Evolutionary conservation across 768 basidiomycete genomes (phyloP).

Genomic region (Lepiota subincarnata): DNA sequence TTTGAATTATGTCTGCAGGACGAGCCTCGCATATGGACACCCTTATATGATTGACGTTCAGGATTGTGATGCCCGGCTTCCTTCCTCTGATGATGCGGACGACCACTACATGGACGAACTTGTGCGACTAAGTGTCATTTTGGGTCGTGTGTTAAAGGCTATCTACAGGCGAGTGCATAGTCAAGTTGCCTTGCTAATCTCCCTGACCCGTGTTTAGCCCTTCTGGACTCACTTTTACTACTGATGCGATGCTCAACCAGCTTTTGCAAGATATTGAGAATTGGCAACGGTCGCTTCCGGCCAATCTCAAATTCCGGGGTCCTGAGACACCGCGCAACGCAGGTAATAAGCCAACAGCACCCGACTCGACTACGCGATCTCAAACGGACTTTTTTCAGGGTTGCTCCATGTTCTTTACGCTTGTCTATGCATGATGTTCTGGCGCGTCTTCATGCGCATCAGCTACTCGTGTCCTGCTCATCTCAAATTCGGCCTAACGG

Average conservation of each 20-base stretch:
- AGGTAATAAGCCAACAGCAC: constrained; percentile 40
- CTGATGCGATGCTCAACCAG: constrained; percentile 69
- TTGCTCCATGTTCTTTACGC: constrained; percentile 85
- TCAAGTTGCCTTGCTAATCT: background rate
- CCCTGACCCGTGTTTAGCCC: constrained; percentile 44
- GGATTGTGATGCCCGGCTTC: constrained; percentile 93
- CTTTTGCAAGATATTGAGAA: constrained; percentile 63
- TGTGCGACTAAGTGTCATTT: constrained; percentile 84
- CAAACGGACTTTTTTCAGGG: constrained; percentile 40
- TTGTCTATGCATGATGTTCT: constrained; percentile 94
- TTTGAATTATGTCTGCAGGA: constrained; percentile 40
- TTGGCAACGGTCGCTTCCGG: constrained; percentile 80
- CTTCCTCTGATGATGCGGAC: constrained; percentile 78
- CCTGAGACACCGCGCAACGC: constrained; percentile 59
- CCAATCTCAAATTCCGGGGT: constrained; percentile 74
- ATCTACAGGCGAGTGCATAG: constrained; percentile 70
- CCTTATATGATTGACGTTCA: constrained; percentile 95
- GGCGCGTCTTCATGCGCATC: constrained; percentile 98
- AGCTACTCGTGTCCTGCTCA: constrained; percentile 90
- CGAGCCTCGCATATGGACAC: constrained; percentile 85
- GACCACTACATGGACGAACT: constrained; percentile 88
- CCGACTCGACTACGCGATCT: background rate
- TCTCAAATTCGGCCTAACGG: constrained; percentile 78
- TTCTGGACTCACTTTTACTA: constrained; percentile 81
- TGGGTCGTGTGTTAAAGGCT: constrained; percentile 88